A percentile compares a stretch with the other conserved stretches of the same genome.
phyloP scores from a whole-genome alignment of 352 stramenopile genomes.

The Phytophthora rubi region DNA sequence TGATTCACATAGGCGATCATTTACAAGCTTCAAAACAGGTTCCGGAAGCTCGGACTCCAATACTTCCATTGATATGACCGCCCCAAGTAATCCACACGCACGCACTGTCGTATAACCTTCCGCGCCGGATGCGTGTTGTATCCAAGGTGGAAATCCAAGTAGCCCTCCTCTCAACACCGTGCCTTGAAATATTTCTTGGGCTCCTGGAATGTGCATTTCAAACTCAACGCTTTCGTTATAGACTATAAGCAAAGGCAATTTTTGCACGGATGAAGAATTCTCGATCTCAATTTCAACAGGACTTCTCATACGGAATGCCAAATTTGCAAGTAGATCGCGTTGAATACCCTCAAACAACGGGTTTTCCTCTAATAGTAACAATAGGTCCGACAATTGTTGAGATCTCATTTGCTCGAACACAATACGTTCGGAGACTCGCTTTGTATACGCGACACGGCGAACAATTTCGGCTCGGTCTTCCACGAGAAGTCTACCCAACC shows the following conservation, averaged over 20 bases:
- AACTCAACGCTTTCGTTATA: conserved; percentile 25
- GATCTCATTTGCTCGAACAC: conserved; percentile 21
- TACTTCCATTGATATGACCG: conserved; percentile 11
- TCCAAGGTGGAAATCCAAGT: conserved; percentile 26
- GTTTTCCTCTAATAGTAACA: conserved; percentile 19
- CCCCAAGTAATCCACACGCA: conserved; percentile 18
- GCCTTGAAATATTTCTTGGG: conserved; percentile 11
- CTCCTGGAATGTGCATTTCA: conserved; percentile 14
- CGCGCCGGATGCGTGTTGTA: not conserved
- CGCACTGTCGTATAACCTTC: not conserved
- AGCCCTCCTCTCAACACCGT: conserved; percentile 20
- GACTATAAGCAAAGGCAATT: conserved; percentile 17
- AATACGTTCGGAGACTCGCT: conserved; percentile 16
- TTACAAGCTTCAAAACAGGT: conserved; percentile 3
- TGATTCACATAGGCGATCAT: conserved; percentile 5
- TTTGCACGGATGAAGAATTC: not conserved
- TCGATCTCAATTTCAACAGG: conserved; percentile 20
- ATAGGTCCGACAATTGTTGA: conserved; percentile 21
- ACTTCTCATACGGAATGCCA: conserved; percentile 22
- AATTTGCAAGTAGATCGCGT: conserved; percentile 22
- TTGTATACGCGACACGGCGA: conserved; percentile 39
- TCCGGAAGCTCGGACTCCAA: conserved; percentile 22
- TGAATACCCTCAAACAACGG: conserved; percentile 26
- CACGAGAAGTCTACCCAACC: conserved; percentile 31
- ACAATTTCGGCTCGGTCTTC: conserved; percentile 46